Conservation (phyloP, 2,329 filamentous ascomycete species). For the Aurifilum marmelostoma region DNA sequence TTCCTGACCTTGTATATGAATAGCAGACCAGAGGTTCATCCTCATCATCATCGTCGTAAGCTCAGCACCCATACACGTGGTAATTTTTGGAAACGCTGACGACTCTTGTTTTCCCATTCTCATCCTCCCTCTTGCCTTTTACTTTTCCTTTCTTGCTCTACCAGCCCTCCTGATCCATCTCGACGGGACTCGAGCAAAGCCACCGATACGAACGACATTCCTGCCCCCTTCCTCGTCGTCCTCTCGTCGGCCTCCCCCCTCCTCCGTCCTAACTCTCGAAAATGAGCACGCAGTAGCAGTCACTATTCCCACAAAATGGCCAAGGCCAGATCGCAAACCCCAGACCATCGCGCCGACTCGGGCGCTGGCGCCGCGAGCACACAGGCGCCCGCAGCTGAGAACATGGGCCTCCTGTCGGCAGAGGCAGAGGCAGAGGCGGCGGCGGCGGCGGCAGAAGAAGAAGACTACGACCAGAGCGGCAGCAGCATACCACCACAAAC, state of each 20-base stretch:
- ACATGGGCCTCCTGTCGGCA: conserved; percentile 34
- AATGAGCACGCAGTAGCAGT: conserved; percentile 35
- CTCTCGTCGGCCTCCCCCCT: neutral
- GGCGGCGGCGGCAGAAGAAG: too few relatives aligned
- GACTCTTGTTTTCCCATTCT: neutral
- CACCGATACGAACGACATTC: neutral
- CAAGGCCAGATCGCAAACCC: conserved; percentile 36
- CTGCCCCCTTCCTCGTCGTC: neutral
- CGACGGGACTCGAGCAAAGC: neutral
- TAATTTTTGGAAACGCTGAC: conserved; percentile 11
- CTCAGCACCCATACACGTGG: conserved; percentile 3
- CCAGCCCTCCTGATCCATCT: neutral
- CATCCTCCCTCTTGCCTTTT: neutral
- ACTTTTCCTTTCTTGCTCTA: neutral
- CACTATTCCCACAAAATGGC: conserved; percentile 31
- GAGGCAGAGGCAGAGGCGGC: conserved; percentile 26
- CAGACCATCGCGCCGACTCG: conserved; percentile 22
- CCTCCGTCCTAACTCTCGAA: conserved; percentile 25
- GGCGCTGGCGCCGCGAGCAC: conserved; percentile 14
- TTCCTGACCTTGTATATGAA: neutral
- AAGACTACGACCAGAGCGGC: conserved; percentile 24
- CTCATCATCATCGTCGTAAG: conserved; percentile 11
- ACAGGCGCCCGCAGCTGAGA: conserved; percentile 31
- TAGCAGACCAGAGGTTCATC: neutral
- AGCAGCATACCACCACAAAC: neutral